Evolutionary conservation across 1,284 basidiomycete genomes (phyloP).

Genomic region (Naganishia sp.): DNA sequence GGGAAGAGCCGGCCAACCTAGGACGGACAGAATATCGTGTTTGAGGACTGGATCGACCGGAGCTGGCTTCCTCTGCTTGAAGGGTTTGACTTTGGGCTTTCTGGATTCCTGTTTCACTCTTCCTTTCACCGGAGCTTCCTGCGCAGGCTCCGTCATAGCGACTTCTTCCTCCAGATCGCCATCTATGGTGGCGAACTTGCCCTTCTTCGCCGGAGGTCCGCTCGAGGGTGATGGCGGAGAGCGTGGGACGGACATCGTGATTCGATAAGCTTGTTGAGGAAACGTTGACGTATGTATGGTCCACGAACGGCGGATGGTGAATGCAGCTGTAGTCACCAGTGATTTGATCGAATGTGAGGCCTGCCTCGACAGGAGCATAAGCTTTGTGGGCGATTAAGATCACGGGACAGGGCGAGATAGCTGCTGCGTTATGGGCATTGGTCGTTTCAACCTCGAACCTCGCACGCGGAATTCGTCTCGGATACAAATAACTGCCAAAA

Average conservation of each 20-base stretch:
- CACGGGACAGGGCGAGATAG: too few relatives aligned
- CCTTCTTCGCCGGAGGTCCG: conserved; percentile 25
- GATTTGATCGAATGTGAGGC: too few relatives aligned
- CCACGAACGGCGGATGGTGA: not conserved
- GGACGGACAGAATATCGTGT: conserved; percentile 28
- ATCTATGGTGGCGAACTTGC: conserved; percentile 28
- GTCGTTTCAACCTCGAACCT: too few relatives aligned
- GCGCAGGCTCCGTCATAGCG: conserved; percentile 19
- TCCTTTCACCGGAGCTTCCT: not conserved
- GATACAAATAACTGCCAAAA: too few relatives aligned
- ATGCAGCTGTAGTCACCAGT: too few relatives aligned
- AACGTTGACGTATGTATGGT: not conserved
- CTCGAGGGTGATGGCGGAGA: conserved; percentile 24
- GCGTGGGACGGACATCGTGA: conserved; percentile 22
- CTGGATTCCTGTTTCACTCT: conserved; percentile 14
- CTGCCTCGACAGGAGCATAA: too few relatives aligned
- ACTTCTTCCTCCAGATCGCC: conserved; percentile 28
- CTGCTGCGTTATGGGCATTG: too few relatives aligned
- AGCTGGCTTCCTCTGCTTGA: conserved; percentile 21
- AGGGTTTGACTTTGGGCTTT: conserved; percentile 20
- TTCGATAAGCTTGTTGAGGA: too few relatives aligned
- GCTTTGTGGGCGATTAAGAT: too few relatives aligned
- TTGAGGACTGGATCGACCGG: conserved; percentile 32
- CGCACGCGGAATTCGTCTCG: too few relatives aligned
- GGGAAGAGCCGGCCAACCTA: conserved; percentile 31